Evolutionary conservation across 371 early-diverging fungal species (phyloP).

Genomic region (Saksenaea oblongispora): DNA sequence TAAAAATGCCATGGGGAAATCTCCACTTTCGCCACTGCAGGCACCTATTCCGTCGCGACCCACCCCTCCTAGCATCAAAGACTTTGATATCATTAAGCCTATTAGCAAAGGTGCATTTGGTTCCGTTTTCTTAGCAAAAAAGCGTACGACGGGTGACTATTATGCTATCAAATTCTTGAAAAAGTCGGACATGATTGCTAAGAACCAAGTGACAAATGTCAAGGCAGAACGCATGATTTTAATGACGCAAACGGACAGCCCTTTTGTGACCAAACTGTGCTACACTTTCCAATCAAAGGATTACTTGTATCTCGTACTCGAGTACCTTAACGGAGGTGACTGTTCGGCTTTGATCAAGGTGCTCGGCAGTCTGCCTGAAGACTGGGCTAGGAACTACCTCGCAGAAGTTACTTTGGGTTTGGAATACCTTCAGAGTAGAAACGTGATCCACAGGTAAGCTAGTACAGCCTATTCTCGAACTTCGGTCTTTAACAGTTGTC

Average conservation of each 20-base stretch:
- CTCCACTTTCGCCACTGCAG: conserved; percentile 51
- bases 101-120: conserved; percentile 94
- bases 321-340: conserved; percentile 97
- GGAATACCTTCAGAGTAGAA: conserved; percentile 86
- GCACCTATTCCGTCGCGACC: conserved; percentile 45
- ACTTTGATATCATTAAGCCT: conserved; percentile 91
- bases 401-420: conserved; percentile 94
- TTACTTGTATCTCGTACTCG: conserved; percentile 93
- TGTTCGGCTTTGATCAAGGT: conserved; percentile 90
- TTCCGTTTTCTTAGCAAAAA: conserved; percentile 85
- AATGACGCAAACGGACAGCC: conserved; percentile 83
- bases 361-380: conserved; percentile 84
- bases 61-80: conserved; percentile 77
- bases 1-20: conserved; percentile 25
- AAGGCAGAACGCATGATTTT: conserved; percentile 88
- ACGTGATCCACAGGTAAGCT: conserved; percentile 83
- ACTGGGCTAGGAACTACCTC: conserved; percentile 90
- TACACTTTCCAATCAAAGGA: conserved; percentile 93
- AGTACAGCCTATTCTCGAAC: background rate
- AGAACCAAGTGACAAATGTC: conserved; percentile 91
- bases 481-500: conserved; percentile 8
- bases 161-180: conserved; percentile 89
- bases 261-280: conserved; percentile 92
- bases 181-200: conserved; percentile 90
- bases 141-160: conserved; percentile 82